phyloP scores from a whole-genome alignment of 768 basidiomycete species.

The Tylopilus cervinicoccineus region DNA sequence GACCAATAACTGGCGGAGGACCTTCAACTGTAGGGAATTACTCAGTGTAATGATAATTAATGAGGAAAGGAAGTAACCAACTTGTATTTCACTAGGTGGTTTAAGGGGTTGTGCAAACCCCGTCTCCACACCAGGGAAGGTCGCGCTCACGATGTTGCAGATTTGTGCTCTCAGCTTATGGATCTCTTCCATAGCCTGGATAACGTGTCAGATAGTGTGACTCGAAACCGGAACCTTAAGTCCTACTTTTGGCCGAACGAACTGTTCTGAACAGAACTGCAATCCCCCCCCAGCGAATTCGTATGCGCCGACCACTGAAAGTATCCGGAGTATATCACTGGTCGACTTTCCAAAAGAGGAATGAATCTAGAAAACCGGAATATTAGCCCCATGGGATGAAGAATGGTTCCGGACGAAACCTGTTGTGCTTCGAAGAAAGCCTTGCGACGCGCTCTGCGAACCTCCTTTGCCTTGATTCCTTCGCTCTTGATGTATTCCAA shows the following conservation, averaged over 20 bases:
- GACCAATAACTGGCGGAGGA: constrained; percentile 80
- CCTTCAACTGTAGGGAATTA: constrained; percentile 65
- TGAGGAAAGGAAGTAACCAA: constrained; percentile 26
- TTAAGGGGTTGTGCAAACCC: constrained; percentile 60
- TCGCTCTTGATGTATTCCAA: constrained; percentile 45
- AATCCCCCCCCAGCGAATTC: constrained; percentile 83
- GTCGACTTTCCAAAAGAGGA: constrained; percentile 70
- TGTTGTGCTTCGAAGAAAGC: constrained; percentile 81
- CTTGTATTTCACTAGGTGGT: constrained; percentile 80
- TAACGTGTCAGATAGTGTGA: background rate
- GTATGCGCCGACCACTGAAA: constrained; percentile 96
- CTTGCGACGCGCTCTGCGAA: constrained; percentile 57
- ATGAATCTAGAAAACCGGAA: constrained; percentile 52
- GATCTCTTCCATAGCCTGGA: constrained; percentile 96
- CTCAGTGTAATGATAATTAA: background rate
- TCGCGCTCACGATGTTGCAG: constrained; percentile 74
- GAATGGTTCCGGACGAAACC: constrained; percentile 39
- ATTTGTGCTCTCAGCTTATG: constrained; percentile 93
- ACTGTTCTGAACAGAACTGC: constrained; percentile 84
- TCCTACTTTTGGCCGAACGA: constrained; percentile 81
- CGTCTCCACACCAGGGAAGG: constrained; percentile 62
- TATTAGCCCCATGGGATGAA: background rate
- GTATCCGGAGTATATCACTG: constrained; percentile 83
- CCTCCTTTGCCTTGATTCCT: constrained; percentile 50
- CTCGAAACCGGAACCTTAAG: background rate